These are phyloP conservation scores for button mushroom (Agaricus bisporus) DNA, from an alignment of 768 basidiomycete species.

Conservation along the genomic window DNA sequence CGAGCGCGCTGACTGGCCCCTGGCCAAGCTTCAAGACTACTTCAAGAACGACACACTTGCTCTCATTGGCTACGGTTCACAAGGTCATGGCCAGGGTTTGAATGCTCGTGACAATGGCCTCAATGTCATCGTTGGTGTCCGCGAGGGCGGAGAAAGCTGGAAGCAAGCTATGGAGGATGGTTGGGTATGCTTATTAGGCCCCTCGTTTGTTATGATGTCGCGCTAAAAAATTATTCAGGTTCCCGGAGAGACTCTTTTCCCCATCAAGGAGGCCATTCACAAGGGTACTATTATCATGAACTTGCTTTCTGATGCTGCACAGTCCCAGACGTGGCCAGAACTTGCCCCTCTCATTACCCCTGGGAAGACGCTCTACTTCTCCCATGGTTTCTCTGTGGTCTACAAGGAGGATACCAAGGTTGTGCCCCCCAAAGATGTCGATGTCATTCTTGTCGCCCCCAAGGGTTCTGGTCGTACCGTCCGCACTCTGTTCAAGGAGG, in stretches of 20 bases:
- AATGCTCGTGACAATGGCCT: conserved; percentile 99
- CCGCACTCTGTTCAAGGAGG: conserved; percentile 99
- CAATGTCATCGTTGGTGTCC: conserved; percentile 98
- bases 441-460: conserved; percentile 98
- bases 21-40: conserved; percentile 97
- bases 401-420: conserved; percentile 98
- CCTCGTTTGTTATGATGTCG: background rate
- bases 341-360: conserved; percentile 94
- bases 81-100: conserved; percentile 97
- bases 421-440: conserved; percentile 85
- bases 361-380: conserved; percentile 99
- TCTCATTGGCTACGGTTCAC: conserved; percentile 97
- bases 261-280: conserved; percentile 96
- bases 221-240: conserved; percentile 40
- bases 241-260: conserved; percentile 95
- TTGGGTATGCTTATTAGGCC: conserved; percentile 54
- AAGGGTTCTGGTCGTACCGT: conserved; percentile 99
- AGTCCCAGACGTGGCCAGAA: conserved; percentile 90
- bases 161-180: conserved; percentile 92
- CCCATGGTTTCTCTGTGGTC: conserved; percentile 98
- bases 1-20: conserved; percentile 96
- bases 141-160: conserved; percentile 96
- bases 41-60: conserved; percentile 99
- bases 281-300: conserved; percentile 99
- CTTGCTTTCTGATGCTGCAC: conserved; percentile 98